Evolutionary conservation across 768 basidiomycete species (phyloP), one percentile per base, ranked within the genome.

Genomic region (Tulasnella sp.): DNA sequence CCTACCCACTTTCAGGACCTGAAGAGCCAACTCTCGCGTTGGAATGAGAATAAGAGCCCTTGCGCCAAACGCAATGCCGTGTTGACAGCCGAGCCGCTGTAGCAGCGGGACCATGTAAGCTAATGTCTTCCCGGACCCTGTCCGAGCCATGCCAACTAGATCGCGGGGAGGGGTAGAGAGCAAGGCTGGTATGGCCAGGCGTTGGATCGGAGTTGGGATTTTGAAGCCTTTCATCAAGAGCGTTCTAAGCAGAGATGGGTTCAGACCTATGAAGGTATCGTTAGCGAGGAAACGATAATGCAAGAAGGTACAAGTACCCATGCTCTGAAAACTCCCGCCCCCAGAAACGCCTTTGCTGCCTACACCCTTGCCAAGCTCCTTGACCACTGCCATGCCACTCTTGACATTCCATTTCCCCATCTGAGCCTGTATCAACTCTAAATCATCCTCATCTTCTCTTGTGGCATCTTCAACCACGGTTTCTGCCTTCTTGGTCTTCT

Each of bases 131-230:
- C 96, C 96, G 1, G 92, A 96, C 43, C 96, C 96, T 3, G 96
- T 99, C 38, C 96, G 80, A 38, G 96, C 94, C 96, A 98, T 99
- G 43, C 91, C 94, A 12, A 98, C 91, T 12, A 99, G 81, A 72
- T 96, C 93, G 53, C 87, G 77, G 8, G 92, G 91, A 42, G 93
- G 92, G 43, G 79, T 81, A 11, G 84, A 71, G 41, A 98, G 80
- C 43, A 96, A 79, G 19, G 83, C 75, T 4, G 96, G 96, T 46
- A 99, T 88, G 2, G 92, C 75, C 22, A 87, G 78, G 4, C 94
- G 82, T 70, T 99, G 96, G 51, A 99, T 98, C 0, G 96, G 96
- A 0, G 96, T 99, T 12, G 96, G 96, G 45, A 84, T 86, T 34
- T 89, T 85, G 71, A 90, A 97, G 17, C 94, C 94, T 67, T 94